phyloP scores from a whole-genome alignment of 768 basidiomycete species.

The Steccherinum ochraceum region DNA sequence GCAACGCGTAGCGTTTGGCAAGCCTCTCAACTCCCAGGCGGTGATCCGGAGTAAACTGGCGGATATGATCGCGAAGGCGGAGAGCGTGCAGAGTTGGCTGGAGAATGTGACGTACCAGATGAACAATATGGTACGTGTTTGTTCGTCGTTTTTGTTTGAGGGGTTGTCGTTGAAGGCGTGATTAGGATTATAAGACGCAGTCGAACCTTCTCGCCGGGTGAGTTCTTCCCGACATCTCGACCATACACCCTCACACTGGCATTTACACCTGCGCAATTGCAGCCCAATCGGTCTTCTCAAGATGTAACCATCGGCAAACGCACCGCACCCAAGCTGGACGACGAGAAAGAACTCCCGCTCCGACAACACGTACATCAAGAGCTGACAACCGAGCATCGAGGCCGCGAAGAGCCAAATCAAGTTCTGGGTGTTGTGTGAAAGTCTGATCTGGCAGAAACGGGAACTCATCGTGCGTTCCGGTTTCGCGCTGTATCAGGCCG shows the following conservation, averaged over 20 bases:
- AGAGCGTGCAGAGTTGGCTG: slow-evolving; percentile 77
- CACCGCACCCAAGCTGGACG: slow-evolving; percentile 69
- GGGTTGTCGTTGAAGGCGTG: too few species aligned
- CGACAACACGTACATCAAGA: slow-evolving; percentile 68
- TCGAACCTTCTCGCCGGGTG: background rate
- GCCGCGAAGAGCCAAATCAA: slow-evolving; percentile 90
- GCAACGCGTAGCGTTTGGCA: slow-evolving; percentile 90
- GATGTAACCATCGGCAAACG: slow-evolving; percentile 62
- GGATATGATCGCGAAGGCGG: slow-evolving; percentile 80
- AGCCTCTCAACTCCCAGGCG: slow-evolving; percentile 74
- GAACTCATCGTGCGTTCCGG: slow-evolving; percentile 68
- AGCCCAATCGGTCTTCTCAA: slow-evolving; percentile 73
- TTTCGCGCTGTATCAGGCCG: background rate
- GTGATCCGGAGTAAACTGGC: slow-evolving; percentile 88
- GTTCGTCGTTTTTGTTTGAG: too few species aligned
- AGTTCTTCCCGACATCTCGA: background rate
- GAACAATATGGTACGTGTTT: slow-evolving; percentile 69
- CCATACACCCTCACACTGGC: background rate
- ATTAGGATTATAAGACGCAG: background rate
- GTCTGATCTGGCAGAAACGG: slow-evolving; percentile 64
- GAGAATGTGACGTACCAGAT: slow-evolving; percentile 87
- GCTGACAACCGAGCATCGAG: slow-evolving; percentile 84
- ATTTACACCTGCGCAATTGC: background rate
- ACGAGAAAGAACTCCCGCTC: slow-evolving; percentile 54
- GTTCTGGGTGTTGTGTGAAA: slow-evolving; percentile 77